Conservation (phyloP, 495 filamentous ascomycete species). For the Penicillium antarcticum region DNA sequence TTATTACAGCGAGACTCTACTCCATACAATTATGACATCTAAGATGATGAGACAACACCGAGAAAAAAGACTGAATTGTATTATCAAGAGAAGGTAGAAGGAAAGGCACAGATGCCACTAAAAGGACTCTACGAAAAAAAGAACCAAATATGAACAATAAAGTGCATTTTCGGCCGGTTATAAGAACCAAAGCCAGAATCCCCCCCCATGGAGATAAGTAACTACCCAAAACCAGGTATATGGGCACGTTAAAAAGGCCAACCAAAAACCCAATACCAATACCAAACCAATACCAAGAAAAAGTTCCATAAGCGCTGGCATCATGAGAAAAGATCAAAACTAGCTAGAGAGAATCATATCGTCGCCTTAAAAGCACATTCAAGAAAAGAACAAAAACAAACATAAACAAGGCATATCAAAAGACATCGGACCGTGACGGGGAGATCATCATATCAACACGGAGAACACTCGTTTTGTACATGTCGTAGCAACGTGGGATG, state of each 20-base stretch:
- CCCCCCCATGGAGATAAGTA: neutral
- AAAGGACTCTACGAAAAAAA: too few species aligned
- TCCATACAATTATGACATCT: too few species aligned
- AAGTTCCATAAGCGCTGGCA: slow-evolving; percentile 5
- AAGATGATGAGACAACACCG: too few species aligned
- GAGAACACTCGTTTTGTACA: slow-evolving; percentile 11
- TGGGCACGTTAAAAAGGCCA: neutral
- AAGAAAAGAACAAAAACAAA: neutral
- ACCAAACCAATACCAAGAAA: neutral
- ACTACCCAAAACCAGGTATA: neutral
- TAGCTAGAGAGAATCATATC: slow-evolving; percentile 2
- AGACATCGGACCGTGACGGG: slow-evolving; percentile 5
- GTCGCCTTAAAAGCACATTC: neutral
- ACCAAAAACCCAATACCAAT: neutral
- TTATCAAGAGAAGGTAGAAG: too few species aligned
- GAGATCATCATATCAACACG: slow-evolving; percentile 7
- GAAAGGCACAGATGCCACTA: too few species aligned
- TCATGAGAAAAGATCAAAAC: neutral
- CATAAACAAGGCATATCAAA: neutral
- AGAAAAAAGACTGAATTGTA: too few species aligned
- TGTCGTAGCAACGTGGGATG: neutral
- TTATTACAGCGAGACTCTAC: too few species aligned
- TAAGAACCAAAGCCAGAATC: neutral
- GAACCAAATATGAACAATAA: too few species aligned
- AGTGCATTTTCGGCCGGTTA: neutral